Conservation (phyloP, 1,284 basidiomycete genomes). For the Crucibulum parvulum region DNA sequence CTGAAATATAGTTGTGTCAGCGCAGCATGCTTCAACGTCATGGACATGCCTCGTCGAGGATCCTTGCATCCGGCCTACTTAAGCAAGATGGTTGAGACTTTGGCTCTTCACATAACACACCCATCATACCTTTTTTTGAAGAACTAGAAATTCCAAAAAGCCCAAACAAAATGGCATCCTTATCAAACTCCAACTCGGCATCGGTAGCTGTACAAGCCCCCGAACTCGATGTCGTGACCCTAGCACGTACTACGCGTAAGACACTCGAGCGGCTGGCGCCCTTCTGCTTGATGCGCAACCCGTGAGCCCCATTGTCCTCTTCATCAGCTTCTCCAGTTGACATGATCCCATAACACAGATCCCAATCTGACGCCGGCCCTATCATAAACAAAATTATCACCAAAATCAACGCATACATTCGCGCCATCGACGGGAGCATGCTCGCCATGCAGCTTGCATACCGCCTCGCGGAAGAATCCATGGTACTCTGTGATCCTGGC, state of each 20-base stretch:
- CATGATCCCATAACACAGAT: not conserved
- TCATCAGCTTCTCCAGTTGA: not conserved
- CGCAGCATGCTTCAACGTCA: too few species aligned
- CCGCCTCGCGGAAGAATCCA: conserved; percentile 32
- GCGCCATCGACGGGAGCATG: conserved; percentile 40
- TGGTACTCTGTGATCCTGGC: conserved; percentile 11
- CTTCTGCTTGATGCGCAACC: conserved; percentile 37
- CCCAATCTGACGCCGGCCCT: conserved; percentile 11
- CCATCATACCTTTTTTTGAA: too few species aligned
- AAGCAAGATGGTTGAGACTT: too few species aligned
- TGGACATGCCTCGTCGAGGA: too few species aligned
- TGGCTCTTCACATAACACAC: too few species aligned
- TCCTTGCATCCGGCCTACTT: too few species aligned
- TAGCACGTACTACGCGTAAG: conserved; percentile 39
- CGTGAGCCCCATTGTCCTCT: conserved; percentile 17
- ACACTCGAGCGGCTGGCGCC: conserved; percentile 43
- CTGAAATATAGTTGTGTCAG: too few species aligned
- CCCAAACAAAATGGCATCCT: too few species aligned
- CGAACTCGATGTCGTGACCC: conserved; percentile 14
- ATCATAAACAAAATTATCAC: conserved; percentile 33
- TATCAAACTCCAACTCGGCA: too few species aligned
- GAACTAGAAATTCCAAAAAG: too few species aligned
- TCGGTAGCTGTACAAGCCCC: too few species aligned
- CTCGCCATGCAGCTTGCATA: conserved; percentile 34
- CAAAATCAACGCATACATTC: conserved; percentile 34